These are phyloP conservation scores for Pseudozyma sp. DNA, from an alignment of 1,284 basidiomycete species.

Conservation along the genomic window DNA sequence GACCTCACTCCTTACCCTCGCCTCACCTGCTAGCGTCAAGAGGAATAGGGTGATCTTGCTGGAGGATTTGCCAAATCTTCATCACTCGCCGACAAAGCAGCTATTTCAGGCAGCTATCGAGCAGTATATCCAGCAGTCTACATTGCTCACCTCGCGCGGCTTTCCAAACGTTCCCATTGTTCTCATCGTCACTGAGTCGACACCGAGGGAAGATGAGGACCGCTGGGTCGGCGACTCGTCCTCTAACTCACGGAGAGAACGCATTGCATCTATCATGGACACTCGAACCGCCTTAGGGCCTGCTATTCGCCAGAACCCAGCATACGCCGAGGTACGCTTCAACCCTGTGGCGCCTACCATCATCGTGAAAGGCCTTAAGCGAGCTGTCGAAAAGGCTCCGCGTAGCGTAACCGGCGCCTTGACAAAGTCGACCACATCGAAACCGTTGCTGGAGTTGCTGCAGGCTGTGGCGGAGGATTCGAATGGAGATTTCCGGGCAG, in stretches of 20 bases:
- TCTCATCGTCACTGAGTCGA: slow-evolving; percentile 83
- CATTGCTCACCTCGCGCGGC: slow-evolving; percentile 14
- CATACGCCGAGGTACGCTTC: slow-evolving; percentile 84
- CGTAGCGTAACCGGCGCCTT: not conserved
- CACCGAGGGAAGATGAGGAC: slow-evolving; percentile 71
- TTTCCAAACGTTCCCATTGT: slow-evolving; percentile 75
- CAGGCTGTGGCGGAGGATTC: slow-evolving; percentile 77
- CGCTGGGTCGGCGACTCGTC: slow-evolving; percentile 72
- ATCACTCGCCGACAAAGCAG: slow-evolving; percentile 74
- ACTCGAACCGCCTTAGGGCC: slow-evolving; percentile 77
- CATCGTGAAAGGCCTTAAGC: slow-evolving; percentile 81
- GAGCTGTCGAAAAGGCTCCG: slow-evolving; percentile 15
- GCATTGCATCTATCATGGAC: slow-evolving; percentile 72
- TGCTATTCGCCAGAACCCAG: slow-evolving; percentile 75
- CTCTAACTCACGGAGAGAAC: slow-evolving; percentile 71
- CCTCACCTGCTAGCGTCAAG: not conserved
- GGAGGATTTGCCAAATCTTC: slow-evolving; percentile 91
- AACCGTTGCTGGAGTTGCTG: slow-evolving; percentile 18
- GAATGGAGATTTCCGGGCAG: slow-evolving; percentile 90
- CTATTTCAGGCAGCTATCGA: slow-evolving; percentile 80
- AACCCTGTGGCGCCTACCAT: slow-evolving; percentile 90
- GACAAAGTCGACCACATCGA: not conserved
- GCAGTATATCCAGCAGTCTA: slow-evolving; percentile 32
- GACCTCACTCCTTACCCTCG: slow-evolving; percentile 10
- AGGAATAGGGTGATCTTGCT: slow-evolving; percentile 77